Conservation (phyloP, 139 green algal species). For the Spirogloea muscicola region DNA sequence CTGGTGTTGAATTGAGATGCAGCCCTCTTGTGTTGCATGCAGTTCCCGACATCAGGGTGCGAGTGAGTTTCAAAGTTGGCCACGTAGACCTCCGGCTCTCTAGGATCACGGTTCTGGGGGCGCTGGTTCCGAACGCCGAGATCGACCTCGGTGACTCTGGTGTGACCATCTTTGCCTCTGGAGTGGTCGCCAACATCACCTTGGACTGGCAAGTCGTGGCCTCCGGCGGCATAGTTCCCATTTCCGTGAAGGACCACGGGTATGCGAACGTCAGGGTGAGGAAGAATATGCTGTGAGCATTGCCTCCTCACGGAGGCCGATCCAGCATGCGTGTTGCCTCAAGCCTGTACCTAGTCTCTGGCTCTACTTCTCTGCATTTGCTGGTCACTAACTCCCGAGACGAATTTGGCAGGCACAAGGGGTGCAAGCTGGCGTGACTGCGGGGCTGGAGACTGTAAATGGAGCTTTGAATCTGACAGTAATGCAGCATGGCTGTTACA, state of each 20-base stretch:
- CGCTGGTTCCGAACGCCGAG: not conserved
- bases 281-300: not conserved
- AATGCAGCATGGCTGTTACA: conserved; percentile 19
- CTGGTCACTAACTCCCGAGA: not conserved
- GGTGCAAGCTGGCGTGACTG: conserved; percentile 25
- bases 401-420: conserved; percentile 2
- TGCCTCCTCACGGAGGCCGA: not conserved
- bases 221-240: not conserved
- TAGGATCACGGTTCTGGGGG: not conserved
- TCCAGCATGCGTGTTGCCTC: not conserved
- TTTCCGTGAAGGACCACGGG: conserved; percentile 4
- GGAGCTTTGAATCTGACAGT: conserved; percentile 12
- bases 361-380: not conserved
- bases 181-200: conserved; percentile 13
- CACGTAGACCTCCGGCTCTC: not conserved
- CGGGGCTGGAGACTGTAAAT: conserved; percentile 1
- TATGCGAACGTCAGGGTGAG: conserved; percentile 3
- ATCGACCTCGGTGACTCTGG: conserved; percentile 1
- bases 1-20: too few relatives aligned
- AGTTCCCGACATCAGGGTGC: not conserved
- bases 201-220: conserved; percentile 3
- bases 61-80: not conserved
- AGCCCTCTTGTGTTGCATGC: too few relatives aligned
- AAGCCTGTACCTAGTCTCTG: conserved; percentile 1
- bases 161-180: conserved; percentile 31